phyloP scores from a whole-genome alignment of 176 grass and related monocot genomes.

The Oryza brachyantha region DNA sequence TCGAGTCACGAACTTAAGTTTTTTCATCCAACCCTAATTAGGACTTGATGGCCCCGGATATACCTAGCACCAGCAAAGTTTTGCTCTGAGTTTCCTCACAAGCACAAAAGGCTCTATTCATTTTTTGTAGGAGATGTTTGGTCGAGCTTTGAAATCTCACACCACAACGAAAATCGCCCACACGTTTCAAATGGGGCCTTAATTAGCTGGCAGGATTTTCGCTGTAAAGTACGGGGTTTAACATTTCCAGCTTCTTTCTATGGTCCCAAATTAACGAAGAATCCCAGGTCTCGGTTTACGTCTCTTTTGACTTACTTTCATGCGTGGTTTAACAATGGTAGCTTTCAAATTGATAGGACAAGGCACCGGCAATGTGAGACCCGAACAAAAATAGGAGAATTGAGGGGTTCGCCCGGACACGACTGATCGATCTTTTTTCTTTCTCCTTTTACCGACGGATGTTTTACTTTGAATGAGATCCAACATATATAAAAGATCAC shows the following conservation, averaged over 20 bases:
- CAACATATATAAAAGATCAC: not conserved
- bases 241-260: not conserved
- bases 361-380: not conserved
- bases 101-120: too few relatives aligned
- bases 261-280: too few relatives aligned
- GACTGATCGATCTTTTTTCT: not conserved
- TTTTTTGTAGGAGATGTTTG: too few relatives aligned
- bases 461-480: not conserved
- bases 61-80: too few relatives aligned
- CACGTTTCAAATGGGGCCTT: not conserved
- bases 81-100: too few relatives aligned
- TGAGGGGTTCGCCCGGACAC: not conserved
- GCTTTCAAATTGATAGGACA: constrained; percentile 1
- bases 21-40: too few relatives aligned
- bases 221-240: not conserved
- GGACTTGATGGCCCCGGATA: too few relatives aligned
- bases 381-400: not conserved
- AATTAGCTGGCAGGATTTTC: not conserved
- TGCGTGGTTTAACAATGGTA: not conserved
- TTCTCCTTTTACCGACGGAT: not conserved
- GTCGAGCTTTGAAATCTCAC: too few relatives aligned
- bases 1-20: too few relatives aligned
- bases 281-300: not conserved
- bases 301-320: not conserved
- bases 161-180: not conserved